phyloP scores from a whole-genome alignment of 108 stramenopile species.

The Nannochloropsis salina region DNA sequence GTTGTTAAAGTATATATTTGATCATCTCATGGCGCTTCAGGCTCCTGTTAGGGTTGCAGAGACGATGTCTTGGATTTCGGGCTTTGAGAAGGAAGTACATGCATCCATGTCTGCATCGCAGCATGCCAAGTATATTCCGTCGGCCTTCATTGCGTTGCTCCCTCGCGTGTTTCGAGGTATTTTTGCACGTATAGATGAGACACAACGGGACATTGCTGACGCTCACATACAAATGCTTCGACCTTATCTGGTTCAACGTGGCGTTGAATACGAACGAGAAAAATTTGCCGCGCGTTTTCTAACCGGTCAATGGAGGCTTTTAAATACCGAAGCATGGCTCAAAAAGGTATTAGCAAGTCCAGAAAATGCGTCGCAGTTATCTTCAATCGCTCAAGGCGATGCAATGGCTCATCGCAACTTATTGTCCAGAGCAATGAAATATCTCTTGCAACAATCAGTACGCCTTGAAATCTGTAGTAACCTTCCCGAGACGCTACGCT shows the following conservation, averaged over 20 bases:
- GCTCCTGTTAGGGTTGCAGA: background rate
- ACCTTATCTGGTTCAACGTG: background rate
- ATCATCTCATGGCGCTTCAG: background rate
- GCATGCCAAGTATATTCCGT: background rate
- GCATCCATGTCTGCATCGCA: background rate
- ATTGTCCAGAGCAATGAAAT: background rate
- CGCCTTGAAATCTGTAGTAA: background rate
- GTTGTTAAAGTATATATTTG: background rate
- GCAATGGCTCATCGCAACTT: background rate
- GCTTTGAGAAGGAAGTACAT: background rate
- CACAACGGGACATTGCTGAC: background rate
- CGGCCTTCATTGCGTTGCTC: background rate
- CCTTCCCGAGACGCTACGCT: background rate
- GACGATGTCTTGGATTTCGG: background rate
- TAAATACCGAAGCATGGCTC: background rate
- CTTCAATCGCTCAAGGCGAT: background rate
- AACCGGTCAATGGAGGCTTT: background rate
- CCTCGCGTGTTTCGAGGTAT: background rate
- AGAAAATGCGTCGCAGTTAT: background rate
- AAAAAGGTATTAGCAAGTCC: background rate
- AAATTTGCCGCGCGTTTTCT: background rate
- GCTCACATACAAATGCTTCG: constrained; percentile 2
- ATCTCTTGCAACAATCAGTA: background rate
- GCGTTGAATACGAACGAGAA: background rate
- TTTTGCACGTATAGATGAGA: background rate